These are phyloP conservation scores for Volvox reticuliferus DNA, from an alignment of 139 green algal genomes.

Conservation along the genomic window DNA sequence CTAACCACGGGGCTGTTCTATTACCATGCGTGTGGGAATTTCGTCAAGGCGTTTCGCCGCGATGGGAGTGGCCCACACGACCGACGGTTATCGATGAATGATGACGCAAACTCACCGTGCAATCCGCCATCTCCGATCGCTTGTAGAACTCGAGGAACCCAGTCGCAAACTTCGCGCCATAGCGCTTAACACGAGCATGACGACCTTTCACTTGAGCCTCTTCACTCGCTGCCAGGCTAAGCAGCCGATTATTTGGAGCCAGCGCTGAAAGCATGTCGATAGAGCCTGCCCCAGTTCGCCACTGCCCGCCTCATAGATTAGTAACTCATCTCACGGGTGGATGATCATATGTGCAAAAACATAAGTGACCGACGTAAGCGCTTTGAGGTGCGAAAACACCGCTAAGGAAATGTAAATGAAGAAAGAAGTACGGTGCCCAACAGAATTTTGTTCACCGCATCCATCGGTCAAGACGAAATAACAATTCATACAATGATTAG, in stretches of 20 bases:
- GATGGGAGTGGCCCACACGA: not conserved
- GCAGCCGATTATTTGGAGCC: not conserved
- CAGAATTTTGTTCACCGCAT: no score
- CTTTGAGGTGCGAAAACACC: no score
- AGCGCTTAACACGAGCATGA: not conserved
- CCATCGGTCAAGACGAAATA: no score
- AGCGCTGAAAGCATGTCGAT: not conserved
- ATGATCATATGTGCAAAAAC: no score
- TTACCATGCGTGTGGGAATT: not conserved
- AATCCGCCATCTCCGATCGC: slow-evolving; percentile 2
- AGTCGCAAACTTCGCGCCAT: not conserved
- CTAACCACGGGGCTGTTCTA: no score
- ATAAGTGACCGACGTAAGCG: no score
- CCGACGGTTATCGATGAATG: not conserved
- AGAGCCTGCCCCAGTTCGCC: not conserved
- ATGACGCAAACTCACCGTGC: not conserved
- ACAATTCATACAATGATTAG: no score
- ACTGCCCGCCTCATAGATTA: no score
- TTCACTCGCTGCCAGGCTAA: not conserved
- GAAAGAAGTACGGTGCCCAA: no score
- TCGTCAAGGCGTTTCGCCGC: no score
- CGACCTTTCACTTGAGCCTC: not conserved
- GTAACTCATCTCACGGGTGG: no score
- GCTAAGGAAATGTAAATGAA: no score
- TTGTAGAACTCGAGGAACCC: slow-evolving; percentile 19